Percentiles rank a stretch among this genome's conserved stretches.
These are phyloP conservation scores for Penicillium egyptiacum DNA, from an alignment of 495 filamentous ascomycete species.

Conservation along the genomic window DNA sequence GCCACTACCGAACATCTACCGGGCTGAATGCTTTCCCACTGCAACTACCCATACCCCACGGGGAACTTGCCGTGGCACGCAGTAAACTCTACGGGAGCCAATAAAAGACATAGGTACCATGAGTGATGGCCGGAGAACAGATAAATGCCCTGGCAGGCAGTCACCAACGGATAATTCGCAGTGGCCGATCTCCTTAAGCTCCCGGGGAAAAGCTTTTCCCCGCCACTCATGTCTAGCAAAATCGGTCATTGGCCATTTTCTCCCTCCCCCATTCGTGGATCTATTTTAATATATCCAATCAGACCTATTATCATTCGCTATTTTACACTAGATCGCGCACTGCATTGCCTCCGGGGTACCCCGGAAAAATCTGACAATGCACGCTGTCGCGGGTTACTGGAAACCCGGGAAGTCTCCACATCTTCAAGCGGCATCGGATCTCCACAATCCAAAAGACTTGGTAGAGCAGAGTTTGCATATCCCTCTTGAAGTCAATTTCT, in stretches of 20 bases:
- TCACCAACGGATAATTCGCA: background rate
- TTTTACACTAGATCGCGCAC: slow-evolving; percentile 9
- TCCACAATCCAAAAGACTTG: slow-evolving; percentile 11
- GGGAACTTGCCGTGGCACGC: slow-evolving; percentile 12
- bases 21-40: slow-evolving; percentile 35
- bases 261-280: slow-evolving; percentile 4
- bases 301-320: background rate
- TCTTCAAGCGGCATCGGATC: slow-evolving; percentile 19
- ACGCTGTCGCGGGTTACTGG: slow-evolving; percentile 3
- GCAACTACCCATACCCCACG: slow-evolving; percentile 19
- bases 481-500: background rate
- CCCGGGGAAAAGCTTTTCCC: slow-evolving; percentile 33
- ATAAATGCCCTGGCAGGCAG: too few species aligned
- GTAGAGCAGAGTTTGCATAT: slow-evolving; percentile 9
- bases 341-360: slow-evolving; percentile 12
- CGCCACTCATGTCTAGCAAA: slow-evolving; percentile 11
- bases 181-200: background rate
- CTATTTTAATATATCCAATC: slow-evolving; percentile 15
- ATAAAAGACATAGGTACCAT: slow-evolving; percentile 6
- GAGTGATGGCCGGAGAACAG: background rate
- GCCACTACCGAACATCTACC: slow-evolving; percentile 7
- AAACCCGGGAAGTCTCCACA: slow-evolving; percentile 12
- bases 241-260: slow-evolving; percentile 16
- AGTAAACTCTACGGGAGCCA: slow-evolving; percentile 6
- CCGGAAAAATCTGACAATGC: slow-evolving; percentile 6